Evolutionary conservation across 441 rosid genomes (phyloP).

Genomic region (Flueggea neowawraea): DNA sequence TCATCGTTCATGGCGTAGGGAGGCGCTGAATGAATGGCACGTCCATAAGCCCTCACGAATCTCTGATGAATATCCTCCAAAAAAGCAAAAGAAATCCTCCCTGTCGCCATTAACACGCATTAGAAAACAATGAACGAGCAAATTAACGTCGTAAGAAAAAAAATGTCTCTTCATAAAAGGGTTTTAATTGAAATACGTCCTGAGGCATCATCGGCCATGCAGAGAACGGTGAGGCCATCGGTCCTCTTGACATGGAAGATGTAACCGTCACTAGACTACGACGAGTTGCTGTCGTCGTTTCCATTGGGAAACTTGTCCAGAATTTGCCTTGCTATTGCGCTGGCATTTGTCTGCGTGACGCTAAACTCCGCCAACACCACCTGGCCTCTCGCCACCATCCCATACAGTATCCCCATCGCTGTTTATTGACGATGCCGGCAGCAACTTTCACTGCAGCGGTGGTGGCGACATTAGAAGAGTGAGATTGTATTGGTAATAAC

Average conservation of each 20-base stretch:
- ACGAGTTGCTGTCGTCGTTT: constrained; percentile 55
- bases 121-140: background rate
- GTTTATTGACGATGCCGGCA: too few species aligned
- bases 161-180: too few species aligned
- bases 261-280: constrained; percentile 74
- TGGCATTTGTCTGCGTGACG: constrained; percentile 63
- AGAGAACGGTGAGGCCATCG: constrained; percentile 81
- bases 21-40: constrained; percentile 60
- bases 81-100: constrained; percentile 80
- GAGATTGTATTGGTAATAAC: too few species aligned
- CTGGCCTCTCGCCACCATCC: constrained; percentile 71
- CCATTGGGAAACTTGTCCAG: constrained; percentile 48
- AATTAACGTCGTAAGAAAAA: background rate
- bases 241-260: constrained; percentile 79
- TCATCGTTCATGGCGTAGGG: constrained; percentile 90
- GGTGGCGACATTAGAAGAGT: too few species aligned
- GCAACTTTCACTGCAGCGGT: too few species aligned
- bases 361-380: constrained; percentile 78
- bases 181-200: constrained; percentile 39
- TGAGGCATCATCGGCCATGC: constrained; percentile 75
- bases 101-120: constrained; percentile 16
- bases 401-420: constrained; percentile 66
- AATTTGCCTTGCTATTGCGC: constrained; percentile 61
- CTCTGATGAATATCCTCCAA: constrained; percentile 85
- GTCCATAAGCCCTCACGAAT: constrained; percentile 69